Conservation (phyloP, 2,329 filamentous ascomycete species). For the Cordyceps javanica region DNA sequence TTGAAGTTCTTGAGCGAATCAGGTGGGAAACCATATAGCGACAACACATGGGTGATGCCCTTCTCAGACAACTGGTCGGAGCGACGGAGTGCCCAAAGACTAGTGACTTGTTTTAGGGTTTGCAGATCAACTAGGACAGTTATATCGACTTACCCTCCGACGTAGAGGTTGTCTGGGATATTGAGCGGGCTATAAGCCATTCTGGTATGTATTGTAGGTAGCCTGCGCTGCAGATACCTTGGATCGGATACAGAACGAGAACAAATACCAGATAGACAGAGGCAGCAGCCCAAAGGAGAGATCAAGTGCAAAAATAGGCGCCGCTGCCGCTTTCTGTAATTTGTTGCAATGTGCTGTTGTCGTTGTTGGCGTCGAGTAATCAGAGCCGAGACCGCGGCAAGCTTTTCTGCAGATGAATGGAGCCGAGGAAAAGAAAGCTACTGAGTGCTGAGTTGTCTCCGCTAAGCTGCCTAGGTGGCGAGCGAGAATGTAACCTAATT, state of each 20-base stretch:
- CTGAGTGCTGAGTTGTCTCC: not conserved
- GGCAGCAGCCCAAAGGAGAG: not conserved
- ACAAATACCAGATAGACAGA: not conserved
- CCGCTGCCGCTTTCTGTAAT: too few species aligned
- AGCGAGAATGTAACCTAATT: not conserved
- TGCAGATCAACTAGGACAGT: not conserved
- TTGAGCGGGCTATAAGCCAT: conserved; percentile 13
- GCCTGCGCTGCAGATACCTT: too few species aligned
- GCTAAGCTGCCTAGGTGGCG: not conserved
- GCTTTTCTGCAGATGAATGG: conserved; percentile 2
- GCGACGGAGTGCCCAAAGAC: conserved; percentile 72
- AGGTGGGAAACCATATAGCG: conserved; percentile 58
- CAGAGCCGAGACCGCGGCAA: not conserved
- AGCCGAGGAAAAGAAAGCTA: not conserved
- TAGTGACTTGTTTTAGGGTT: conserved; percentile 30
- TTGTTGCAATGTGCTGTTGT: not conserved
- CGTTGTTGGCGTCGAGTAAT: not conserved
- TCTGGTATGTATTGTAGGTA: not conserved
- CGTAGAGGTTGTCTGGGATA: conserved; percentile 11
- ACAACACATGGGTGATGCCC: conserved; percentile 86
- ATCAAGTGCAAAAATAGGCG: too few species aligned
- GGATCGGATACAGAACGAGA: not conserved
- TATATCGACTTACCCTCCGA: conserved; percentile 7
- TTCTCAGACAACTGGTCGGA: conserved; percentile 62
- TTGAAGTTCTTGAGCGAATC: conserved; percentile 37